Base-by-base conservation (phyloP, 495 filamentous ascomycete species). In the Neurospora sp. region DNA sequence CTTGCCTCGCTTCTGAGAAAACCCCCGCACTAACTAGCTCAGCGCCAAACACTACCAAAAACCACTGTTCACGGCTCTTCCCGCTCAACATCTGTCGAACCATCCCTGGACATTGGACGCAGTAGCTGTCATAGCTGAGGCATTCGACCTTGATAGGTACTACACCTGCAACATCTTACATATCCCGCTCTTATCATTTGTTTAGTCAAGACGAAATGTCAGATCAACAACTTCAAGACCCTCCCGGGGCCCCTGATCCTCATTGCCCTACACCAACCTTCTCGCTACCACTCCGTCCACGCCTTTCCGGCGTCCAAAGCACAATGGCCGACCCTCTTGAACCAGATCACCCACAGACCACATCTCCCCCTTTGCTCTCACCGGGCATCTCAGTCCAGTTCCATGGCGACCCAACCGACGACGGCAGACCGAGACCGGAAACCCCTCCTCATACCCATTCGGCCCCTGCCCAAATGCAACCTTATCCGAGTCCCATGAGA, bases 401-500 rank as follows among this genome's bases (percentile, higher is more conserved):
- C 72, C 78, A 81, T 71, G 79, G 77, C 69, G 77, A 80, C 70
- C 41, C 71, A n/a, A 23, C 12, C 48, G 41, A 18, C 62, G 39
- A 71, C 23, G 41, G 14, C 9, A 75, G 73, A 37, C 35, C 69
- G 37, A 38, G 27, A 66, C 54, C 54, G 54, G 27, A 6, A 46
- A 31, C 76, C 75, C 8, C 74, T 73, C 4, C 76, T 76, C 72
- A 72, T 73, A 72, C 73, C 77, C 76, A 77, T 77, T 69, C 70
- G 77, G 82, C 83, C 20, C 83, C 82, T 27, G 72, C 84, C 40
- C 74, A 78, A 66, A 75, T 80, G 62, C 81, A 82, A 40, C 75
- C 75, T 18, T 84, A 82, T 73, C 87, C 91, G 73, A 93, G 89
- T 74, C 92, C 91, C 4, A 84, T 91, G 72, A 86, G 93, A 77